Base-by-base conservation (phyloP, 2,329 filamentous ascomycete genomes). In the Alternaria longipes region DNA sequence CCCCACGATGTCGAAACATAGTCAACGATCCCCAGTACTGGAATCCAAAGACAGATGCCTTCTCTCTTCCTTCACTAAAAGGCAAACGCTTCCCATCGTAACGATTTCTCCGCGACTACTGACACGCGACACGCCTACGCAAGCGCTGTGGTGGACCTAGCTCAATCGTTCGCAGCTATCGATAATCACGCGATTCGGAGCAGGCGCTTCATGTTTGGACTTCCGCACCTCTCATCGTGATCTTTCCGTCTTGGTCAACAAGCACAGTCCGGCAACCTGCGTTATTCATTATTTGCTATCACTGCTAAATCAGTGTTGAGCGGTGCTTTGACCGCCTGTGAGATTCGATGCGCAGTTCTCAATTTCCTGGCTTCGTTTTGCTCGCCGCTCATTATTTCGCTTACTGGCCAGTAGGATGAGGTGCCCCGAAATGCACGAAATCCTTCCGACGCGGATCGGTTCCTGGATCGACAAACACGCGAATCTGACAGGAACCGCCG, bases 331-430 rank as follows among this genome's bases (percentile, higher is more conserved):
- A 38, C 47, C 34, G 28, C 54, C n/a, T 40, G 32, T n/a, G 36
- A 51, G 41, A 52, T 57, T 28, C 24, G 58, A 68, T 63, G 58
- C 57, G 58, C 62, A 59, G 40, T 47, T 46, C 42, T 56, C 51
- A 60, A 69, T 67, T 55, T 65, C 58, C 59, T 42, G 44, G 46
- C 41, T 63, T 57, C 45, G 30, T 56, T 63, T 54, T 50, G 42
- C 49, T 51, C 54, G 61, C 56, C 52, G 54, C 59, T 68, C 66
- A 24, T 46, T 36, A 69, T 69, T 55, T 69, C 64, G 66, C 62
- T 66, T 67, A 61, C 12, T 11, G 28, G 30, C 66, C 62, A 63
- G 57, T 65, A 38, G 56, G 44, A 46, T 44, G 40, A 14, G 12
- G 26, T 60, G 61, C 52, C 63, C 16, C 24, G 49, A 49, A n/a